phyloP scores from a whole-genome alignment of 2,329 filamentous ascomycete genomes.

The Nigrospora osmanthi region DNA sequence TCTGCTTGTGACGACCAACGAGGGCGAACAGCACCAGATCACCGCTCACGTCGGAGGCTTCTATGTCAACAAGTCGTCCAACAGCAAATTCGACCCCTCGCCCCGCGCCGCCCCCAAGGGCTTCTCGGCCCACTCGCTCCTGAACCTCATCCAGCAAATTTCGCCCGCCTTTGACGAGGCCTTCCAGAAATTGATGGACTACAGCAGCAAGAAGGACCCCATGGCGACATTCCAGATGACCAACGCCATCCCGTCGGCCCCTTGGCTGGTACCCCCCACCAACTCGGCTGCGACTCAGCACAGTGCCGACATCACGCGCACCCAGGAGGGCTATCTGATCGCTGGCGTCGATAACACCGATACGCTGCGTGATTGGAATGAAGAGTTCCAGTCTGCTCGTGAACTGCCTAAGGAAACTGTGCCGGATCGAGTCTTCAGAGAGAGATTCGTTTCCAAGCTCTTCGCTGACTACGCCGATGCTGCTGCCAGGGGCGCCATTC shows the following conservation, averaged over 20 bases:
- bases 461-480: conserved; percentile 98
- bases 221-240: conserved; percentile 92
- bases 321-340: conserved; percentile 88
- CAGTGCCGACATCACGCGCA: conserved; percentile 74
- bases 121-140: conserved; percentile 74
- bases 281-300: conserved; percentile 61
- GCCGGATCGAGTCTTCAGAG: conserved; percentile 91
- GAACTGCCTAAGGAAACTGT: conserved; percentile 91
- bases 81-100: conserved; percentile 87
- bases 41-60: conserved; percentile 92
- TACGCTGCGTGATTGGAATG: conserved; percentile 95
- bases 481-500: conserved; percentile 80
- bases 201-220: conserved; percentile 78
- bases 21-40: conserved; percentile 91
- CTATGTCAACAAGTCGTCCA: conserved; percentile 94
- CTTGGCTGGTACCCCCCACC: conserved; percentile 76
- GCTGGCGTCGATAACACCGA: conserved; percentile 90
- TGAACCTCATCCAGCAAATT: conserved; percentile 68
- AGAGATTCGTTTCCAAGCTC: conserved; percentile 87
- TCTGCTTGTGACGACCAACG: conserved; percentile 79
- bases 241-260: conserved; percentile 84
- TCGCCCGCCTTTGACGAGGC: conserved; percentile 75
- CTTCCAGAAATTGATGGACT: conserved; percentile 74
- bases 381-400: conserved; percentile 94
- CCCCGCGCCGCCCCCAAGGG: conserved; percentile 74